Conservation (phyloP, 192 early-diverging fungal species). For the Backusella australiensis region DNA sequence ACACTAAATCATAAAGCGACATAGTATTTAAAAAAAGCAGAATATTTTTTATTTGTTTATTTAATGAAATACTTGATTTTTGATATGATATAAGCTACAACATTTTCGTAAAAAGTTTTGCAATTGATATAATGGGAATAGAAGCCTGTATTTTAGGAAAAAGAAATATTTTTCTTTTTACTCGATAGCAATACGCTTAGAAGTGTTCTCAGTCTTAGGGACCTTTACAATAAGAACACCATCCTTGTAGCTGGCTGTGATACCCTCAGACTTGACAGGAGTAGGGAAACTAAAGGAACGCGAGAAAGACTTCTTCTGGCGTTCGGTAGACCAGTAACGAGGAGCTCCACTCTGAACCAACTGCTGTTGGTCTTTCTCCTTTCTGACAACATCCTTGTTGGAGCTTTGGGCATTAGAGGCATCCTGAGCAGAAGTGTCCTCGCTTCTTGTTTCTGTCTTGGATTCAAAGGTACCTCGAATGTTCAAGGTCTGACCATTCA, state of each 20-base stretch:
- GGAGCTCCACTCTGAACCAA: conserved; percentile 8
- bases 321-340: conserved; percentile 24
- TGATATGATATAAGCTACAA: neutral
- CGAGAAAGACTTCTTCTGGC: conserved; percentile 12
- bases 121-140: neutral
- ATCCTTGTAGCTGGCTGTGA: conserved; percentile 21
- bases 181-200: conserved; percentile 17
- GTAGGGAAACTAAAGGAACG: conserved; percentile 23
- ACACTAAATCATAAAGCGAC: too few relatives aligned
- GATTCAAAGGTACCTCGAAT: conserved; percentile 24
- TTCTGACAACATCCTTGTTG: neutral
- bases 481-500: conserved; percentile 27
- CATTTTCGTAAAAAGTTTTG: neutral
- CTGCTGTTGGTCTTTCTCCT: neutral
- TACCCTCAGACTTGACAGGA: conserved; percentile 5
- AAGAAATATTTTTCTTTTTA: neutral
- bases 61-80: neutral
- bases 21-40: too few relatives aligned
- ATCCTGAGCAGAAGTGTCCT: neutral
- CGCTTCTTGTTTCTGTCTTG: neutral
- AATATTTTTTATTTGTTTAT: neutral
- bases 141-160: neutral
- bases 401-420: neutral
- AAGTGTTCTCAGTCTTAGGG: conserved; percentile 11
- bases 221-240: conserved; percentile 18